Evolutionary conservation across 1,139 yeast genomes (phyloP).

Genomic region (Blastobotrys buckinghamii): DNA sequence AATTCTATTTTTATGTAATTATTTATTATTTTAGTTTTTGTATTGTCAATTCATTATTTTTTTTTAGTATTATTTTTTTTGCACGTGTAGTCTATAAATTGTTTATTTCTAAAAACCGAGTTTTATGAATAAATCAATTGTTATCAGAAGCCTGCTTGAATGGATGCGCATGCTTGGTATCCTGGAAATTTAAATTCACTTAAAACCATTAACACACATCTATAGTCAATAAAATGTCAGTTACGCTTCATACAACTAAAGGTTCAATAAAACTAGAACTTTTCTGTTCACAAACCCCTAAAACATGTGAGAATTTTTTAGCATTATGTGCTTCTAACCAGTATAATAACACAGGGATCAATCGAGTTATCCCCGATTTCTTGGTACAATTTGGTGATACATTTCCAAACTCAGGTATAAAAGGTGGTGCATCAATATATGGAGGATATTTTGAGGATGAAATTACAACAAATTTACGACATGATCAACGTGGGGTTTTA

Average conservation of each 20-base stretch:
- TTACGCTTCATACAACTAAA: conserved; percentile 33
- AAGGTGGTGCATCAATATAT: conserved; percentile 48
- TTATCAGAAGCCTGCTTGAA: neutral
- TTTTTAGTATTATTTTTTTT: neutral
- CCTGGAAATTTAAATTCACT: neutral
- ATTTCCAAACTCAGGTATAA: conserved; percentile 44
- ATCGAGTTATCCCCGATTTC: conserved; percentile 42
- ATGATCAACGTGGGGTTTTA: conserved; percentile 38
- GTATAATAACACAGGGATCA: conserved; percentile 38
- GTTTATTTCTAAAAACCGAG: too few relatives aligned
- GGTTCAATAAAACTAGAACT: conserved; percentile 40
- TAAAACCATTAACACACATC: neutral
- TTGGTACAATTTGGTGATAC: conserved; percentile 50
- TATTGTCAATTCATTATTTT: too few relatives aligned
- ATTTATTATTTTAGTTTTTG: too few relatives aligned
- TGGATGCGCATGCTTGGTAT: neutral
- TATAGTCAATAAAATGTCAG: conserved; percentile 5
- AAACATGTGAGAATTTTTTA: conserved; percentile 40
- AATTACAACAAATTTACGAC: conserved; percentile 38
- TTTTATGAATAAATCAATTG: too few relatives aligned
- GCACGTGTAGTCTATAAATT: too few relatives aligned
- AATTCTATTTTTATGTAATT: neutral
- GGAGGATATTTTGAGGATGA: conserved; percentile 48
- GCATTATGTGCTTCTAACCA: conserved; percentile 47
- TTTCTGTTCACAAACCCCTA: conserved; percentile 38